phyloP scores from a whole-genome alignment of 129 eudicot genomes.

The Tanacetum coccineum region DNA sequence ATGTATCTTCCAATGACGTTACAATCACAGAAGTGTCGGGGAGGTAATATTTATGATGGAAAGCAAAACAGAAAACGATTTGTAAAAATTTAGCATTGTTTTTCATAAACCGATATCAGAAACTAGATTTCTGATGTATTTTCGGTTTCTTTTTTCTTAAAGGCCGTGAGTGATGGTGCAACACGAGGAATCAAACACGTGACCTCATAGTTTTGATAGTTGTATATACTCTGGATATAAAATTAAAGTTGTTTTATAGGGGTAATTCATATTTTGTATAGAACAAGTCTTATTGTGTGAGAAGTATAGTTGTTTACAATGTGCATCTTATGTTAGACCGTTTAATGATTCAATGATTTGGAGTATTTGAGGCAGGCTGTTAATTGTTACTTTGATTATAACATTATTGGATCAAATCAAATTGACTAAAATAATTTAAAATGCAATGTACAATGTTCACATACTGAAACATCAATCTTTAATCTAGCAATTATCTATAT shows the following conservation, averaged over 20 bases:
- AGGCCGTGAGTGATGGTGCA: conserved; percentile 27
- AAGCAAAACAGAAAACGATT: not conserved
- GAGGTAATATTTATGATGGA: conserved; percentile 23
- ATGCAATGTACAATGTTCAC: too few species aligned
- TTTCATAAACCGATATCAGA: conserved; percentile 21
- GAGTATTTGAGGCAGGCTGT: too few species aligned
- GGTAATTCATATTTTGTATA: too few species aligned
- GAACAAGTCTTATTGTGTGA: not conserved
- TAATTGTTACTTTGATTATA: too few species aligned
- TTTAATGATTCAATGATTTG: too few species aligned
- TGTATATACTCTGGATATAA: conserved; percentile 12
- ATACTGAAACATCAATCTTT: too few species aligned
- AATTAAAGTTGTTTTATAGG: not conserved
- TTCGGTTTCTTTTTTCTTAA: conserved; percentile 23
- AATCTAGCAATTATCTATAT: too few species aligned
- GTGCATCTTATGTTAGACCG: too few species aligned
- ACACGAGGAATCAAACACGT: not conserved
- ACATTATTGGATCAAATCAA: too few species aligned
- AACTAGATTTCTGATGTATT: conserved; percentile 19
- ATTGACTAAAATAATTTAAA: too few species aligned
- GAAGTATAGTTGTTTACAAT: too few species aligned
- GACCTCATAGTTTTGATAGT: conserved; percentile 10
- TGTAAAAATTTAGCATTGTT: conserved; percentile 23
- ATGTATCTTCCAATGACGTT: conserved; percentile 25
- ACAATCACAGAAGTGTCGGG: conserved; percentile 34